Base-by-base conservation (phyloP, 768 basidiomycete genomes). In the Rhizopogon vinicolor region DNA sequence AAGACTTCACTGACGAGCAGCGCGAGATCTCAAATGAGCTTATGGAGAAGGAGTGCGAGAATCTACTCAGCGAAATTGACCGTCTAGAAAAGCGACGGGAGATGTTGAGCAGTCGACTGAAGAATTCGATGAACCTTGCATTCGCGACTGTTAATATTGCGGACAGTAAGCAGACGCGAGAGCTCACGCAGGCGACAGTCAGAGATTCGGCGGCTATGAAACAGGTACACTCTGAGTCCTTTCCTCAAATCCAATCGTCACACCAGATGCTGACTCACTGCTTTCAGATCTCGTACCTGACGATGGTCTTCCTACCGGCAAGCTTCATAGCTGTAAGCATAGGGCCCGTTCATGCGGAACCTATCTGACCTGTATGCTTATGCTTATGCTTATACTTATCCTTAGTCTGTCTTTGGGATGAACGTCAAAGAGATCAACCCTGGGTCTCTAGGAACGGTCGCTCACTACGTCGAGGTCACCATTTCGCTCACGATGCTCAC, bases 291-390 rank as follows among this genome's bases (percentile, higher is more conserved):
- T 64, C 81, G 0, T 83, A 82, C 57, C 66, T 86, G 1, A 81
- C 83, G 0, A 85, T 84, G 81, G 63, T 83, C 18, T 86, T 85
- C 63, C 68, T 85, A 8, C 84, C 84, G 0, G 77, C 80, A 2
- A 76, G 76, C 13, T 80, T 85, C 48, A 42, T 68, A 37, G 60
- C 71, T 0, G 72, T 73, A 29, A 57, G 68, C 5, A 18, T 7
- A 3, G 3, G 19, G 10, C 10, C 13, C 13, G 31, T 25, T 52
- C 7, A 52, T 22, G 14, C 8, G 13, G 6, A 28, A 19, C 33
- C 5, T 5, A 5, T 8, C 37, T 41, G 42, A 43, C 18, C 2
- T 7, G 7, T 22, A 22, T 2, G n/a, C n/a, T n/a, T n/a, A n/a
- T n/a, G n/a, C n/a, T n/a, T 9, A 22, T 14, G 3, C 25, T 25